Base-by-base conservation (phyloP, 768 basidiomycete genomes). In the Lepiota venenata region DNA sequence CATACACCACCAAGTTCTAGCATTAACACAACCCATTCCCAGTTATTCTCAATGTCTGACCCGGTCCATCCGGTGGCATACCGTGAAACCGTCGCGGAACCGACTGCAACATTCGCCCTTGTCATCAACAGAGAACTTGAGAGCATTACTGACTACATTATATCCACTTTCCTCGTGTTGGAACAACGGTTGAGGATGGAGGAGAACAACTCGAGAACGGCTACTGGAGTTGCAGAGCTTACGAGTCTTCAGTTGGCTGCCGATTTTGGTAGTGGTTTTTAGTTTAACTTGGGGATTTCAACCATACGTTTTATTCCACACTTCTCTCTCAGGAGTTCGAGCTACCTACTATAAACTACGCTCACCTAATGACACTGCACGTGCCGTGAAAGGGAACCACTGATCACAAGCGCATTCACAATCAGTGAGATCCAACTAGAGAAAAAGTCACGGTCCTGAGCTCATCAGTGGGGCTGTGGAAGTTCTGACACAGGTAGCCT, bases 111-210 rank as follows among this genome's bases (percentile, higher is more conserved):
- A 2, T 50, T 55, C 14, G 54, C 59, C 4, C 51, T 65, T 5
- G 16, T 58, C 11, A 37, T 65, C 12, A 32, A 42, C 29, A 36
- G 44, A 11, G 56, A 58, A 22, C 55, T 52, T 15, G 59, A 61
- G 21, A 25, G 12, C 4, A 56, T 62, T 22, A 36, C 47, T 15
- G 62, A 60, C 20, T 58, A 65, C 20, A 63, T 65, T 15, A 14
- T 65, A 32, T 52, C 60, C 3, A 57, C 59, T 4, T 65, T 63
- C 37, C 21, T 61, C 9, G 54, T 63, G n/a, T 32, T 65, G n/a
- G 64, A 65, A 46, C 56, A 59, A 27, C 14, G 47, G 18, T 15
- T 63, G 35, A 50, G 59, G 25, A 47, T 48, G 48, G 41, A 49
- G n/a, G 60, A 63, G 51, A 63, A 61, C 18, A 16, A 18, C 20